Evolutionary conservation across 306 rosid species (phyloP).

Genomic region (Acmispon strigosus): DNA sequence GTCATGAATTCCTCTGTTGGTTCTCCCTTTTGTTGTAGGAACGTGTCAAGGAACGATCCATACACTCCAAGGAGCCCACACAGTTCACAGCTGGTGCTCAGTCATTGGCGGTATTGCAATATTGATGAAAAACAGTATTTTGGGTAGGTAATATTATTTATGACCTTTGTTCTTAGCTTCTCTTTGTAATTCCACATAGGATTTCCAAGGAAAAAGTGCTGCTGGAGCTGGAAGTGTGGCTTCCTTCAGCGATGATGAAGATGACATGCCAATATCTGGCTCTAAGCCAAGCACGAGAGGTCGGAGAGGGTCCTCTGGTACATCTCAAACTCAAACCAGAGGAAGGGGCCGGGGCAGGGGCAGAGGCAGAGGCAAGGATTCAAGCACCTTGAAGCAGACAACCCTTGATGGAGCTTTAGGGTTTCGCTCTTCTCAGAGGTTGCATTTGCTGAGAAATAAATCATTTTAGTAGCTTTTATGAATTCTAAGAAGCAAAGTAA

Average conservation of each 20-base stretch:
- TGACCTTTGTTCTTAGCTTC: constrained; percentile 14
- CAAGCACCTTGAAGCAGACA: constrained; percentile 71
- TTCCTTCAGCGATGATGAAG: constrained; percentile 94
- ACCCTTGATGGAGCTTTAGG: constrained; percentile 86
- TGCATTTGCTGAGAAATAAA: constrained; percentile 14
- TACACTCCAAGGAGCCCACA: constrained; percentile 39
- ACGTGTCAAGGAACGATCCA: constrained; percentile 76
- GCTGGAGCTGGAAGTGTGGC: constrained; percentile 56
- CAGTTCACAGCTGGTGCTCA: constrained; percentile 42
- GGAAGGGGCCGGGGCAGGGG: constrained; percentile 90
- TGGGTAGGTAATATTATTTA: not conserved
- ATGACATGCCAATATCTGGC: constrained; percentile 43
- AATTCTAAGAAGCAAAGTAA: constrained; percentile 9
- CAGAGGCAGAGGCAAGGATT: constrained; percentile 43
- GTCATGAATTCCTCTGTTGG: not conserved
- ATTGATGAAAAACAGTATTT: not conserved
- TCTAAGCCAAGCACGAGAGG: constrained; percentile 67
- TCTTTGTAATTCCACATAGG: constrained; percentile 36
- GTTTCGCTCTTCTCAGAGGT: constrained; percentile 80
- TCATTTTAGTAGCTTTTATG: not conserved
- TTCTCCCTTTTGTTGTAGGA: constrained; percentile 42
- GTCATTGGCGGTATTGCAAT: constrained; percentile 47
- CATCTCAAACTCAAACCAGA: constrained; percentile 54
- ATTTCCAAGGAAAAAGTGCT: constrained; percentile 48
- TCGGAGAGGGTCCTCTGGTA: constrained; percentile 46